Conservation (phyloP, 805 yeast genomes). For the Candida koratica region DNA sequence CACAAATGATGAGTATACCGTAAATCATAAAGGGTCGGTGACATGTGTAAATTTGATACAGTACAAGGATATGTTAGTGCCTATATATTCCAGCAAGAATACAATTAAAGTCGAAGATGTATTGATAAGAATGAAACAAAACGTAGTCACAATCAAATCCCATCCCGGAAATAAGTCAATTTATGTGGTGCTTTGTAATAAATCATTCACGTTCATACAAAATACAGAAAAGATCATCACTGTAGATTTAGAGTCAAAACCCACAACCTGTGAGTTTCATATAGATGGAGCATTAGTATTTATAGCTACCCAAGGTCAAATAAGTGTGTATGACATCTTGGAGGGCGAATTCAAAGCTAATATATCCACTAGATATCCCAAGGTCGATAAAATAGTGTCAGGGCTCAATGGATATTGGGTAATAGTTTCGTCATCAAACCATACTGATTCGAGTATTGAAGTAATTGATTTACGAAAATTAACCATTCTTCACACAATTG, state of each 20-base stretch:
- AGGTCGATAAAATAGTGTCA: constrained; percentile 40
- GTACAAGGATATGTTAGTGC: constrained; percentile 11
- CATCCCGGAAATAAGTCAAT: constrained; percentile 32
- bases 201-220: constrained; percentile 18
- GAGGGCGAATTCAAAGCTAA: constrained; percentile 34
- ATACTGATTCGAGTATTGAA: constrained; percentile 23
- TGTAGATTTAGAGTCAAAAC: constrained; percentile 10
- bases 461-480: constrained; percentile 50
- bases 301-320: constrained; percentile 31
- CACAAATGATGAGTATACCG: constrained; percentile 11
- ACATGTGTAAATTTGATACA: constrained; percentile 15
- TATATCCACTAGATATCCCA: constrained; percentile 20
- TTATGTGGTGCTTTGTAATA: constrained; percentile 24
- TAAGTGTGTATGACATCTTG: constrained; percentile 39
- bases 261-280: constrained; percentile 33
- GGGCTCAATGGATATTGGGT: constrained; percentile 68
- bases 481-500: constrained; percentile 23
- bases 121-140: constrained; percentile 8
- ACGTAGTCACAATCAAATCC: constrained; percentile 21
- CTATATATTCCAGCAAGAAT: constrained; percentile 21
- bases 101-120: constrained; percentile 13
- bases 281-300: constrained; percentile 49
- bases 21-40: constrained; percentile 17
- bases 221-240: background rate
- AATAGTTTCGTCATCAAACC: constrained; percentile 26